Conservation (phyloP, 257 asterid genomes). For the Plantago elongata region DNA sequence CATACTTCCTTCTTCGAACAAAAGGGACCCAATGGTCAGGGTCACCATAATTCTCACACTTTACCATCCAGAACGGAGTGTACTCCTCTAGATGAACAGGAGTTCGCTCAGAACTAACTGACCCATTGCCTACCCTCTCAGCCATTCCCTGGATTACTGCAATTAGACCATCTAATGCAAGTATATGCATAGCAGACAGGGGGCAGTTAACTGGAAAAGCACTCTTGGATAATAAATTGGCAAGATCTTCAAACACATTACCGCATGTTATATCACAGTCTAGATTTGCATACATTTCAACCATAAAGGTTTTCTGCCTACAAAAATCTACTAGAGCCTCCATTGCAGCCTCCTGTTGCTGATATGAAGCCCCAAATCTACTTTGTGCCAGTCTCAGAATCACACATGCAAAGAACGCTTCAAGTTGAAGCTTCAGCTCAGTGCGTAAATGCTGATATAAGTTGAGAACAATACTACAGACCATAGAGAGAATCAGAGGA, state of each 20-base stretch:
- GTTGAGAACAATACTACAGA: constrained; percentile 86
- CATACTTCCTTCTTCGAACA: constrained; percentile 73
- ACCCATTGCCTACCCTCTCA: constrained; percentile 90
- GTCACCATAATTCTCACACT: constrained; percentile 73
- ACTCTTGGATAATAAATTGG: constrained; percentile 83
- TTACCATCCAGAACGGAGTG: constrained; percentile 94
- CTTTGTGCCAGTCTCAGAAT: constrained; percentile 87
- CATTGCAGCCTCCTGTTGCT: constrained; percentile 99
- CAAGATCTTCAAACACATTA: constrained; percentile 93
- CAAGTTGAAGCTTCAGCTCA: constrained; percentile 88
- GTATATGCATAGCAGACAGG: constrained; percentile 93
- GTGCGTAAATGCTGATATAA: constrained; percentile 78
- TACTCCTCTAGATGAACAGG: constrained; percentile 68
- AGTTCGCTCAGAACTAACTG: constrained; percentile 51
- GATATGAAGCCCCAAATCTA: constrained; percentile 85
- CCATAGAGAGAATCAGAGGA: constrained; percentile 91
- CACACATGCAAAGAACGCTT: constrained; percentile 95
- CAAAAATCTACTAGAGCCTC: constrained; percentile 97
- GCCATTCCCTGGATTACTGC: constrained; percentile 99
- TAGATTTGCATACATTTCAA: constrained; percentile 85
- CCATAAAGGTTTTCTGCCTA: constrained; percentile 87
- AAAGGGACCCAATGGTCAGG: constrained; percentile 93
- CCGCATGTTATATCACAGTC: constrained; percentile 96
- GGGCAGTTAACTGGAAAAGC: constrained; percentile 97
- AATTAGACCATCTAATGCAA: constrained; percentile 94